Evolutionary conservation across 2,329 filamentous ascomycete species (phyloP), one percentile per base, ranked within the genome.

Genomic region (Pyrenochaeta sp.): DNA sequence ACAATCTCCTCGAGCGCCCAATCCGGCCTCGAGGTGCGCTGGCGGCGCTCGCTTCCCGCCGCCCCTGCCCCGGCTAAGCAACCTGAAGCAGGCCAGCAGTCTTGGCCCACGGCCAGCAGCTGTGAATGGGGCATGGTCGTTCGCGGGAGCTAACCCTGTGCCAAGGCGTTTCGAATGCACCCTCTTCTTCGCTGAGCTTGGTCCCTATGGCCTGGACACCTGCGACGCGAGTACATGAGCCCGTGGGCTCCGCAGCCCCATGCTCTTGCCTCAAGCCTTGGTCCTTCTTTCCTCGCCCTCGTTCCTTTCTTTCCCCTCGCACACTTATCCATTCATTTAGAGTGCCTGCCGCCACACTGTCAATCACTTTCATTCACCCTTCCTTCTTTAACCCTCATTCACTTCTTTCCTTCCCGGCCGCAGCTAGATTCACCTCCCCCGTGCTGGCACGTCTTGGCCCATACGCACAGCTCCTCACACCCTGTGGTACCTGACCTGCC

Each of bases 391-490:
- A 29, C 35, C 35, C 42, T 49, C 36, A 36, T 51, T 51, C 42
- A 41, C 40, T 55, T 52, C 44, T 38, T 41, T 31, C 7, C 48
- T 35, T 41, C 51, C 51, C 43, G 11, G 11, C 29, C 41, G 22
- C 44, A 53, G 46, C 55, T 55, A 52, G 47, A 51, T 56, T 54
- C 43, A 48, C 41, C 38, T 41, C 44, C 51, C n/a, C 26, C 63
- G 68, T 71, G 67, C 68, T 68, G 68, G 67, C 67, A 69, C 68
- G 65, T 66, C 65, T 69, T 69, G 65, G 63, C 65, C 58, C 49
- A 54, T 50, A 64, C 63, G 55, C 51, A 47, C 50, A 61, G 36
- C 48, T 55, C 49, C 50, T 61, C 55, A 53, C 36, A 54, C 31
- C 10, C 27, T 13, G 27, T 30, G 27, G 14, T 30, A 30, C 51